Conservation (phyloP, 768 basidiomycete genomes). For the Pleurotus sapidus region DNA sequence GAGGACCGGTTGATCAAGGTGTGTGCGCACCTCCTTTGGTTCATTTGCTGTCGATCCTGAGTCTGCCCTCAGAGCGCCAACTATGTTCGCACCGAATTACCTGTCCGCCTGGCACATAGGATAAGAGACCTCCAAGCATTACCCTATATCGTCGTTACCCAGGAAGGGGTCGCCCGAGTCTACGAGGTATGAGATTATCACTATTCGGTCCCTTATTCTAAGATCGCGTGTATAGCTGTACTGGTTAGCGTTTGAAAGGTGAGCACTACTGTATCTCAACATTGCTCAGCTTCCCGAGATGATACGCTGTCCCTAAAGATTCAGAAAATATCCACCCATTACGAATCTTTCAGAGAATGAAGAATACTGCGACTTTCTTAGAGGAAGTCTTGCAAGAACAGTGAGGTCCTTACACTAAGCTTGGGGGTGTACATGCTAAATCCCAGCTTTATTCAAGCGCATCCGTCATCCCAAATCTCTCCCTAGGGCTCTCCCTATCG, state of each 20-base stretch:
- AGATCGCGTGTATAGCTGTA: conserved; percentile 54
- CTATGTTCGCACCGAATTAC: conserved; percentile 86
- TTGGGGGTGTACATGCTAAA: conserved; percentile 5
- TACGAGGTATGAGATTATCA: conserved; percentile 60
- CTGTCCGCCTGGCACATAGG: conserved; percentile 84
- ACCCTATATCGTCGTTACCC: conserved; percentile 84
- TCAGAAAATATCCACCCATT: conserved; percentile 73
- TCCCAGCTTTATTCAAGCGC: conserved; percentile 38
- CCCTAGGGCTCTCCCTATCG: conserved; percentile 81
- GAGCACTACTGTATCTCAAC: conserved; percentile 7
- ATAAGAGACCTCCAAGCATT: conserved; percentile 83
- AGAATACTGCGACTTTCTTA: conserved; percentile 72
- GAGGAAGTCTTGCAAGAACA: conserved; percentile 67
- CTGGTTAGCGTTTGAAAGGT: conserved; percentile 88
- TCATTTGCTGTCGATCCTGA: neutral
- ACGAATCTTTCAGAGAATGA: conserved; percentile 73
- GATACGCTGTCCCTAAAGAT: conserved; percentile 33
- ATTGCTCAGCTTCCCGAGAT: neutral
- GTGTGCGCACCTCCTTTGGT: conserved; percentile 12
- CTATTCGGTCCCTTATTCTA: conserved; percentile 4
- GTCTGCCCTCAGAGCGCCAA: conserved; percentile 68
- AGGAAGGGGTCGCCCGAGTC: conserved; percentile 78
- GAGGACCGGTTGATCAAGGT: conserved; percentile 77
- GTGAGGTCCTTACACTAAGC: conserved; percentile 37
- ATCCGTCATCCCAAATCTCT: conserved; percentile 75